Percentiles rank a stretch among this genome's conserved stretches.
These are phyloP conservation scores for Avena eriantha DNA, from an alignment of 176 grass and related monocot genomes.

Conservation along the genomic window DNA sequence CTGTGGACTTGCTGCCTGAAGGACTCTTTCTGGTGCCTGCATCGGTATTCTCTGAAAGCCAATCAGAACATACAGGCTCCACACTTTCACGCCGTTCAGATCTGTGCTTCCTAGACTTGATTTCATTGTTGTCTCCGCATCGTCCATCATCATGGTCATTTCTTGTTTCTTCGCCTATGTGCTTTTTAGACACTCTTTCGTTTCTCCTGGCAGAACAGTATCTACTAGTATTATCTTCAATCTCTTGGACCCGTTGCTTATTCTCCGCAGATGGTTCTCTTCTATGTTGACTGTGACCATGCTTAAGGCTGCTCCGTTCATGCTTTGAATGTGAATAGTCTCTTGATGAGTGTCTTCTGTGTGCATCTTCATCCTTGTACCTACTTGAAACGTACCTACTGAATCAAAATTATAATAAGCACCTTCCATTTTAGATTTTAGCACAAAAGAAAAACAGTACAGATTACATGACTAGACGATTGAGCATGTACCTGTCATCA, in stretches of 20 bases:
- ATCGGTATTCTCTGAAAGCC: slow-evolving; percentile 36
- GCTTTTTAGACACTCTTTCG: slow-evolving; percentile 34
- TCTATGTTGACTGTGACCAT: slow-evolving; percentile 45
- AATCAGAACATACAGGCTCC: slow-evolving; percentile 44
- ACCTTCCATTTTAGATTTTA: slow-evolving; percentile 2
- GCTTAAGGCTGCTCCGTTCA: slow-evolving; percentile 30
- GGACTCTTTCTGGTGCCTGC: slow-evolving; percentile 37
- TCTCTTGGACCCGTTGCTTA: slow-evolving; percentile 38
- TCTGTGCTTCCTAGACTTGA: slow-evolving; percentile 40
- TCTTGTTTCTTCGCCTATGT: slow-evolving; percentile 46
- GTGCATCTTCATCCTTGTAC: slow-evolving; percentile 39
- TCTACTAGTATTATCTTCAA: slow-evolving; percentile 45
- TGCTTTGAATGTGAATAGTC: slow-evolving; percentile 53
- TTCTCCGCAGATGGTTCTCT: slow-evolving; percentile 46
- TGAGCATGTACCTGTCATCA: slow-evolving; percentile 49
- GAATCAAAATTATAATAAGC: slow-evolving; percentile 28
- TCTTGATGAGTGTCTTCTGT: slow-evolving; percentile 33
- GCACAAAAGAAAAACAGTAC: slow-evolving; percentile 29
- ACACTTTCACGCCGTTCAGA: slow-evolving; percentile 36
- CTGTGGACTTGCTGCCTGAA: slow-evolving; percentile 42
- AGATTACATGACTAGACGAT: slow-evolving; percentile 30
- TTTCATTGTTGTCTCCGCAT: slow-evolving; percentile 32
- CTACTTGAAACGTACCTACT: slow-evolving; percentile 55
- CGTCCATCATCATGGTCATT: slow-evolving; percentile 31
- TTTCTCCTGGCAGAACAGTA: slow-evolving; percentile 35